Base-by-base conservation (phyloP, 768 basidiomycete genomes). In the Tylopilus subfusipes region DNA sequence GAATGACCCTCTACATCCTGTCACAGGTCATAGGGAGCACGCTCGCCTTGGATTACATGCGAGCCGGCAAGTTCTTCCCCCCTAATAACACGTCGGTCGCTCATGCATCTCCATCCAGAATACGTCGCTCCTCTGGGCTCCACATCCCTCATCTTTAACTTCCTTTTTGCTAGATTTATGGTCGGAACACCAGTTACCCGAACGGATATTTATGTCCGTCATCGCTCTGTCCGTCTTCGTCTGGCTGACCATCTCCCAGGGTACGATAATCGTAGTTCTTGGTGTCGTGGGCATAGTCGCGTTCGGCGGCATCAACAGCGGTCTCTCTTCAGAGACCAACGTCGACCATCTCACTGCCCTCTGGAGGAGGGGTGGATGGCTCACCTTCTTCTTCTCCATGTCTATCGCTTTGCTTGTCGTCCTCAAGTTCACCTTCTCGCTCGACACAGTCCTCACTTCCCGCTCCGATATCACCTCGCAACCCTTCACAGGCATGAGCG, bases 71-170 rank as follows among this genome's bases (percentile, higher is more conserved):
- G 78, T 65, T 25, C 22, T 45, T 52, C 55, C 3, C 27, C 22
- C 33, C 21, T 14, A 12, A 34, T 44, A 50, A 14, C 5, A 16
- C 34, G 18, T 27, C 16, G 4, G 44, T 45, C 36, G 9, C 57
- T 61, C 42, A 65, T 48, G 48, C 54, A 40, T 69, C 55, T 38
- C 22, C 49, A 8, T 53, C 16, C 72, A 84, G 91, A 96, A 82
- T 98, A 97, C 69, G 95, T 98, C 52, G 96, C 96, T 2, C 95
- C 95, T 2, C 80, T 98, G 5, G 95, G 96, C 14, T 93, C 92
- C 0, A 89, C 93, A 12, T 90, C 93, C 13, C 83, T 98, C 57
- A 84, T 98, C 52, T 98, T 98, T 77, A 98, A 98, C 70, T 95
- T 97, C 68, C 77, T 97, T 34, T 96, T 97, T 68, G 96, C 96